Conservation (phyloP, 2,329 filamentous ascomycete genomes). For the Ophiostoma sp. region DNA sequence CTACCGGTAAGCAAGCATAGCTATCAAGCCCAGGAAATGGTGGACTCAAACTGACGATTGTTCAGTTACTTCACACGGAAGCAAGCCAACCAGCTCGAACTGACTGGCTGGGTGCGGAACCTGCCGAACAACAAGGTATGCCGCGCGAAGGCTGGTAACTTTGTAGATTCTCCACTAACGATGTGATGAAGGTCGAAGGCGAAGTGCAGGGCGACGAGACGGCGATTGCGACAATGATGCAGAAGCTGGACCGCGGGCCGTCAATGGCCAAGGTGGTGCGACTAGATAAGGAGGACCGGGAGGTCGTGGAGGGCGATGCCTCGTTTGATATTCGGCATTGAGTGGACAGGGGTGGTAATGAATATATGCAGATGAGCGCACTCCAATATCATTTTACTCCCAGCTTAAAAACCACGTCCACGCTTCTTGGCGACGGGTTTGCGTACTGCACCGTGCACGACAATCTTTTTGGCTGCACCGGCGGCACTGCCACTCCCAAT, state of each 20-base stretch:
- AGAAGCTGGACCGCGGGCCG: constrained; percentile 74
- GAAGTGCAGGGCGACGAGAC: constrained; percentile 78
- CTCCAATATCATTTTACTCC: not conserved
- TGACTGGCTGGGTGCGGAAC: constrained; percentile 65
- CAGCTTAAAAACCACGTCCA: constrained; percentile 51
- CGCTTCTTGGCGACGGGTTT: constrained; percentile 60
- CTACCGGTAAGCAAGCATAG: constrained; percentile 48
- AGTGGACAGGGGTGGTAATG: not conserved
- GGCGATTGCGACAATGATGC: constrained; percentile 67
- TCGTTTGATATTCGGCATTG: constrained; percentile 59
- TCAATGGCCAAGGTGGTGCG: constrained; percentile 69
- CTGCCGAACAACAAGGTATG: constrained; percentile 55
- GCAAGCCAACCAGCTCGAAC: constrained; percentile 49
- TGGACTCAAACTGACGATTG: not conserved
- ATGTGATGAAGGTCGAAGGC: constrained; percentile 76
- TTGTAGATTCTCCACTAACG: not conserved
- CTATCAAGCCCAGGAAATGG: too few relatives aligned
- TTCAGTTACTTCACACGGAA: constrained; percentile 56
- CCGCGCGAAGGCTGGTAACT: not conserved
- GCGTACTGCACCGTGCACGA: constrained; percentile 62
- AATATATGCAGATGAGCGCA: not conserved
- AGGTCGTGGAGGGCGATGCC: constrained; percentile 65
- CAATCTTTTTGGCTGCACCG: constrained; percentile 54
- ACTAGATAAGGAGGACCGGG: constrained; percentile 68
- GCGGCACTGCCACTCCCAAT: constrained; percentile 22